Evolutionary conservation across 257 asterid species (phyloP), one percentile per base, ranked within the genome.

Genomic region (Orobanche coerulescens): DNA sequence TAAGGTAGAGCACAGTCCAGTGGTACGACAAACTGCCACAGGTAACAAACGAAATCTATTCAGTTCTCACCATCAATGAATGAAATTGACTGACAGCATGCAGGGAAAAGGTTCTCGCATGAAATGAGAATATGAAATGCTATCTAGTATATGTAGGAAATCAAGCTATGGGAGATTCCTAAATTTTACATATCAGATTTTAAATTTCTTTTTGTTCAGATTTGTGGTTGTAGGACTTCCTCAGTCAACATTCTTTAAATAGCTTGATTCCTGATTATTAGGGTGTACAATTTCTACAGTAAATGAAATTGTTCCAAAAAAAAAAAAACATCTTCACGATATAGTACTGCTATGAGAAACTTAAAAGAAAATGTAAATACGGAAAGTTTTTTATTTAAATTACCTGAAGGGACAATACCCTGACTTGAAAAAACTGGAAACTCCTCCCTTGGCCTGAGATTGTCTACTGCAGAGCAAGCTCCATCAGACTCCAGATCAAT

Each of bases 391-490:
- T 22, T 31, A 7, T 44, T 43, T 22, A 22, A 65, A 48, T 58
- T 68, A 88, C 95, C 98, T 71, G 96, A 82, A 67, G 69, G 86
- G 58, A 73, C 84, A 75, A 39, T 68, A 61, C 79, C 79, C 33
- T 86, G 76, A 78, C 77, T 74, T 34, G 94, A 81, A 75, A 81
- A 82, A 68, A 90, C 89, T 25, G 94, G 90, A 66, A 81, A 74
- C 64, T 84, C 93, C 57, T 73, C 90, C 67, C 60, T 78, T 61
- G 80, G 71, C 69, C 69, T 62, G 67, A 69, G 60, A 65, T 60
- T 78, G 26, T 53, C 79, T 22, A 55, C 62, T 23, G 70, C 59
- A 20, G 71, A 58, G 65, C 66, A 15, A 48, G 30, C 54, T 48
- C 54, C 28, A 48, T 48, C 62, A 18, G 78, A 59, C 67, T 61